Evolutionary conservation across 345 rosid genomes (phyloP), one percentile per base, ranked within the genome.

Genomic region (Atalantia buxifolia): DNA sequence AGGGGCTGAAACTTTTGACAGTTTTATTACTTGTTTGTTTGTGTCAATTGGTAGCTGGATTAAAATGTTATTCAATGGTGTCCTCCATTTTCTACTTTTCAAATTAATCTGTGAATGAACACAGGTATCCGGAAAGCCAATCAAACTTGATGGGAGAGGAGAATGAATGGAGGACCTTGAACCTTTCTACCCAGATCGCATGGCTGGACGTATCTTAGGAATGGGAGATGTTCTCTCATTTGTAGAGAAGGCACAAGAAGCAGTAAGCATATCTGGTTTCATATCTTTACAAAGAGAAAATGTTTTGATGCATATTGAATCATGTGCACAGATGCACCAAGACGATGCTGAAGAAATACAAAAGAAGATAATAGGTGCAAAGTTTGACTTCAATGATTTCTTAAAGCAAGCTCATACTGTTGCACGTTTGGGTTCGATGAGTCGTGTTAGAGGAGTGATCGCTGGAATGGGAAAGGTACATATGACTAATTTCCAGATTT

Each of bases 171-270:
- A 96, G 83, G 99, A 96, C 84, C 98, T 96, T 78, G 99, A 94
- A 86, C 99, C 98, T 66, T 96, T 96, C 86, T 96, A 96, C 79
- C 99, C 99, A 1, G 88, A 91, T 76, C 93, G 98, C 53, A 96
- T 96, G 99, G 99, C 99, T 81, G 99, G 98, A 72, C 84, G 99
- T 35, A 92, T 96, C 80, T 85, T 92, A 73, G 98, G 99, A 84
- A 96, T 96, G 99, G 99, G 99, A 82, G 97, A 94, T 79, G 98
- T 94, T 70, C 97, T 96, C 74, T 89, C 99, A 53, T 96, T 94
- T 72, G 99, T 96, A 69, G 98, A 96, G 88, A 96, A 96, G 82
- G 99, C 99, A n/a, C 89, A 91, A 84, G 98, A 96, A 93, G 97
- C 89, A 69, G 98, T 96, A 85, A 87, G 97, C 40, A 65, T 70